Evolutionary conservation across 2,329 filamentous ascomycete genomes (phyloP), one percentile per base, ranked within the genome.

Genomic region (Hypoxylon sp.): DNA sequence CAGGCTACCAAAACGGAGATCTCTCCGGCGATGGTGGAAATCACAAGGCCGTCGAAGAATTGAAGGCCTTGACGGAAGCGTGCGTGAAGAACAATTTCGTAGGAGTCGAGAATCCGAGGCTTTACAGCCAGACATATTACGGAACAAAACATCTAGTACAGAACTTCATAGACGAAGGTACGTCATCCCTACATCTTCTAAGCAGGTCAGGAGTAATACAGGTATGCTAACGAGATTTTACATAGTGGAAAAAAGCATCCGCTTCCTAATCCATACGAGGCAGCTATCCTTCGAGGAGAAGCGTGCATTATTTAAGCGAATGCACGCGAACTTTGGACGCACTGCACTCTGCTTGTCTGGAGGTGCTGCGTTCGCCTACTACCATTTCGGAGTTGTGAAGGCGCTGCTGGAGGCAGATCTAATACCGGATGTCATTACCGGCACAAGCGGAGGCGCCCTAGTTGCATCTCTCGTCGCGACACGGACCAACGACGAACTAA

Each of bases 41-140:
- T 7, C 78, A 81, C 53, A 82, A 86, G 64, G 85, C 90, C 0
- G 83, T 93, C 2, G 91, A 95, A 69, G 93, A 96, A 60, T 84
- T 99, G 60, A 91, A 90, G 68, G 86, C 86, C 0, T 81, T 98
- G 65, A 83, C 97, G 19, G 93, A 97, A 81, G 93, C 93, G 13
- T 98, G 94, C 77, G 91, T 98, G 74, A 99, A 98, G 86, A 97
- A 94, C 80, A 98, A 99, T 77, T 99, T 98, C 80, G 93, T 93
- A 17, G 96, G 96, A 0, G 90, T 97, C 13, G 96, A 99, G 79
- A 98, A 97, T 75, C 90, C 95, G 9, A 88, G 93, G 60, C 82
- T 99, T n/a, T 99, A 99, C 79, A 97, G 93, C 75, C 94, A 98
- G 81, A 97, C 95, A 2, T 99, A 99, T 78, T 97, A 94, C 74